Evolutionary conservation across 208 protist genomes (phyloP).

Genomic region (Naegleria gruberi): DNA sequence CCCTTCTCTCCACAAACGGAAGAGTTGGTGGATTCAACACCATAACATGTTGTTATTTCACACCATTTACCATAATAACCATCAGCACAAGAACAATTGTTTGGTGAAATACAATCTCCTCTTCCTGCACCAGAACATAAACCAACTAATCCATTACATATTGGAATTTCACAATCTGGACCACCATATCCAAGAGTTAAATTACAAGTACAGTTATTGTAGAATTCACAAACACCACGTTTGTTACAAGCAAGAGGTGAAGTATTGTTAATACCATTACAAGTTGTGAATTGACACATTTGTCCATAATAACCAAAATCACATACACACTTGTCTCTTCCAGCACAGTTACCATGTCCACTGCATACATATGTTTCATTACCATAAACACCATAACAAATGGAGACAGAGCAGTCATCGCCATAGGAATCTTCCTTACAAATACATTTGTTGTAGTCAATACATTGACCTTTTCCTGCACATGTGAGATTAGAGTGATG

Average conservation of each 20-base stretch:
- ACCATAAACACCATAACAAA: background rate
- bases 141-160: no score
- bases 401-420: no score
- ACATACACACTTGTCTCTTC: background rate
- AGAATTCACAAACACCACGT: no score
- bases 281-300: background rate
- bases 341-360: background rate
- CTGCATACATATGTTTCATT: background rate
- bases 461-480: no score
- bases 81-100: background rate
- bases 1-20: background rate
- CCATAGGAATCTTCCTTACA: no score
- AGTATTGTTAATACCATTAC: background rate
- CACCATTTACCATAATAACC: background rate
- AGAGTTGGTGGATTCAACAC: background rate
- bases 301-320: background rate
- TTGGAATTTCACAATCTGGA: no score
- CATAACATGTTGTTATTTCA: background rate
- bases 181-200: no score
- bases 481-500: no score
- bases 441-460: no score
- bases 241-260: no score
- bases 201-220: no score
- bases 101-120: background rate
- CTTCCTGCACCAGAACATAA: background rate